A percentile compares a stretch with the other conserved stretches of the same genome.
These are phyloP conservation scores for Astrephomene gubernaculifera DNA, from an alignment of 139 green algal genomes.

Conservation along the genomic window DNA sequence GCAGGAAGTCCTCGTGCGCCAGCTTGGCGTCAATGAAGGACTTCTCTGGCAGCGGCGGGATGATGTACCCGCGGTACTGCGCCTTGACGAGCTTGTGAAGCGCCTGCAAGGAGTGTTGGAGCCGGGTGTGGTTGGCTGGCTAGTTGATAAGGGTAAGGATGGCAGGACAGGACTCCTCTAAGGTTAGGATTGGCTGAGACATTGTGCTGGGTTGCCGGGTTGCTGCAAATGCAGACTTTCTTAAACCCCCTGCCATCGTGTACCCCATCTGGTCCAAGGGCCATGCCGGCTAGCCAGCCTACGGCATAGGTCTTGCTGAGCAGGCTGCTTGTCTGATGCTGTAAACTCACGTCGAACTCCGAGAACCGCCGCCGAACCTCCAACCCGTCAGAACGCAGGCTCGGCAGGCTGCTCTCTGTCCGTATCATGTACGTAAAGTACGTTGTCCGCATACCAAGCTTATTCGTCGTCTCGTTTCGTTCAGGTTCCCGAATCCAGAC, in stretches of 20 bases:
- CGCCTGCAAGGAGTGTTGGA: constrained; percentile 45
- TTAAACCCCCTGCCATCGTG: no score
- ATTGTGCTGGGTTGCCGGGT: no score
- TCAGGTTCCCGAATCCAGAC: constrained; percentile 42
- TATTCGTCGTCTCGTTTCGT: constrained; percentile 21
- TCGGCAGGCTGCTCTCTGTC: constrained; percentile 52
- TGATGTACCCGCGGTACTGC: constrained; percentile 89
- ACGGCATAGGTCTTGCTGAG: no score
- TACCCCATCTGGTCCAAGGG: no score
- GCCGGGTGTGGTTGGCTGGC: no score
- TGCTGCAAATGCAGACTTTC: no score
- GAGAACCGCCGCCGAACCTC: constrained; percentile 83
- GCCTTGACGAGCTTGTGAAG: constrained; percentile 79
- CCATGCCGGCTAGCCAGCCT: no score
- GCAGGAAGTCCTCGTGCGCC: constrained; percentile 61
- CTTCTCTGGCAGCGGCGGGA: constrained; percentile 94
- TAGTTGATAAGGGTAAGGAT: no score
- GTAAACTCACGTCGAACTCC: constrained; percentile 89
- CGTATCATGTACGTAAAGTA: constrained; percentile 50
- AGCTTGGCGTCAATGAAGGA: constrained; percentile 79
- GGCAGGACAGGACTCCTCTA: no score
- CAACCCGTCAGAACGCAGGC: constrained; percentile 34
- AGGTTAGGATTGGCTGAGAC: no score
- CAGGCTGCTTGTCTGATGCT: no score
- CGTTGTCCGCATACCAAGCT: constrained; percentile 38